Base-by-base conservation (phyloP, 148 eudicot genomes). In the Chenopodium quinoa region DNA sequence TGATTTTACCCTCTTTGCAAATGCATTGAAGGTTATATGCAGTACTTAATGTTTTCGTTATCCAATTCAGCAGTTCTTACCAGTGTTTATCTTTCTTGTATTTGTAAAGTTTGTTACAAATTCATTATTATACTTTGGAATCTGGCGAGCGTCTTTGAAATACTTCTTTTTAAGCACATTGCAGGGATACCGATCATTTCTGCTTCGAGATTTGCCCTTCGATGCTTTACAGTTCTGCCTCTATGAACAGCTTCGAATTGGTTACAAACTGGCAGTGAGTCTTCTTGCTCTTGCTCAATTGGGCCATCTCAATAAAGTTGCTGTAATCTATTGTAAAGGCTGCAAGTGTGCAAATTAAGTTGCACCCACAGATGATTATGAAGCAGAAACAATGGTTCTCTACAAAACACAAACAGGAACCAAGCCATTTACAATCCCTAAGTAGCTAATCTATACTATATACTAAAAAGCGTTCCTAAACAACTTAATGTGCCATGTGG, bases 161-260 rank as follows among this genome's bases (percentile, higher is more conserved):
- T 70, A 27, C 65, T 77, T 67, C 75, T 47, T 46, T 62, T 52
- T 73, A 44, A 71, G 73, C 76, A 52, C 48, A 71, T 81, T 86
- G 84, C 82, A 95, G 99, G 99, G 99, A 48, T 95, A 91, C 84
- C 87, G 97, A 76, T 96, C 98, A 63, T 96, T 93, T 87, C 85
- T 96, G 52, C 88, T 96, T 75, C 88, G 99, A 78, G 99, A 96
- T 86, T 89, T 96, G 82, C 99, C 99, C 81, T 96, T 96, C 82
- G 99, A 96, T 81, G 99, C 99, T 29, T 89, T 96, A 83, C 99
- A 96, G 76, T 96, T 96, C 87, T 96, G 99, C 89, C 85, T 96
- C 65, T 96, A 96, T 78, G 99, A 96, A 82, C 99, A 96, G 82
- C 88, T 96, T 73, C 97, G 98, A 71, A 81, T 93, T 77, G 97